Evolutionary conservation across 768 basidiomycete species (phyloP), one percentile per base, ranked within the genome.

Genomic region (Strobilomyces echinocephalus): DNA sequence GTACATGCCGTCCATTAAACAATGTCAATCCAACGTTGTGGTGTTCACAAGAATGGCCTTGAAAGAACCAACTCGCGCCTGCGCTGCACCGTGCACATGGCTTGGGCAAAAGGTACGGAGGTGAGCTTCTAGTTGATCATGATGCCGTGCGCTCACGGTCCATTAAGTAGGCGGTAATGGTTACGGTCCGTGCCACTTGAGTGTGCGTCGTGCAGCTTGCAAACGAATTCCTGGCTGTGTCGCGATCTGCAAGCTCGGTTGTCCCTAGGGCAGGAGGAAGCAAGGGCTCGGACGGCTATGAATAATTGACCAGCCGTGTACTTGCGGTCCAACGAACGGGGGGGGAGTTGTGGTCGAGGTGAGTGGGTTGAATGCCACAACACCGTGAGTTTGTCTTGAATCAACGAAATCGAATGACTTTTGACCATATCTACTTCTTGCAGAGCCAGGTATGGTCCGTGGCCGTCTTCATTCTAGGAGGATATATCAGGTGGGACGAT

Each of bases 191-290:
- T n/a, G n/a, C n/a, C n/a, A n/a, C n/a, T n/a, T n/a, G n/a, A n/a
- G n/a, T n/a, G n/a, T n/a, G n/a, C n/a, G n/a, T n/a, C n/a, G 26
- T 28, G 48, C 47, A 40, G 24, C 50, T 52, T 34, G 34, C 46
- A 52, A 8, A 11, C 34, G 1, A 28, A 8, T 43, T 24, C 6
- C 39, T 18, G 8, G 26, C 4, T 24, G 2, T 14, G 44, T 15
- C 39, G 30, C 30, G 30, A 30, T 30, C 30, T 30, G 30, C 7
- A 9, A 30, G 9, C 30, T 30, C 30, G 30, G 30, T 30, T 30
- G 30, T 30, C 30, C 9, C 30, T 5, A 8, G 1, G 30, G 7
- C 30, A 7, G 30, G 7, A 30, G 3, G 24, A 24, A 30, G 30
- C 6, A 30, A 5, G 30, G 30, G 30, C 3, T 6, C 7, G 6